Base-by-base conservation (phyloP, 2,329 filamentous ascomycete species). In the Pseudogymnoascus sp. region DNA sequence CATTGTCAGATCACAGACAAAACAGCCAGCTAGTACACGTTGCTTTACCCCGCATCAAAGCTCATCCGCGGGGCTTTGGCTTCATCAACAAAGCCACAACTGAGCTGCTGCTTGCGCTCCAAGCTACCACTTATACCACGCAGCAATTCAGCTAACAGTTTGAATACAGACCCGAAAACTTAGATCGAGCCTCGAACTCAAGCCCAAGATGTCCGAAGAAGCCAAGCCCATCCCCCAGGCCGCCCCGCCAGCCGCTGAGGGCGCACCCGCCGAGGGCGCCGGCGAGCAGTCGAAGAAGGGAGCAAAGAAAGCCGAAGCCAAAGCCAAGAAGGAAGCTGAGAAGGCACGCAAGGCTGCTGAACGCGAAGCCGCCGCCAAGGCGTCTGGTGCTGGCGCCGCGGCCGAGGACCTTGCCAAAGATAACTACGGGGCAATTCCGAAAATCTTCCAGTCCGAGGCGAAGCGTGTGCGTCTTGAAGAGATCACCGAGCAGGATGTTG, bases 321-420 rank as follows among this genome's bases (percentile, higher is more conserved):
- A 50, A 5, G 43, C 43, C 24, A 50, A 28, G 43, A 50, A 50
- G 43, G 14, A 50, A 10, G 43, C 43, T 2, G 43, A 50, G 14
- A 14, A 50, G 43, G 43, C 43, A 8, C 82, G 83, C 65, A 78
- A 86, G 76, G 81, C 85, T 62, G 89, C 87, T n/a, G 89, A 91
- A 69, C 87, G 89, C 72, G 89, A 90, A 72, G 89, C 89, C 65
- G 85, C 85, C 46, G 84, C 85, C 64, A 86, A 87, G 66, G 87
- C 85, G 35, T 83, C 84, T 35, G 84, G 88, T 65, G 85, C 85
- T 85, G 86, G 75, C 81, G 81, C 14, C 78, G 81, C 83, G 67
- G 82, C 82, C 61, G 80, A 81, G 63, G 76, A 78, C 65, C 71
- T 71, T 19, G 73, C 76, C 10, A 78, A 75, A 68, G 79, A 82